Evolutionary conservation across 176 grass and related monocot species (phyloP).

Genomic region (Ensete ventricosum): DNA sequence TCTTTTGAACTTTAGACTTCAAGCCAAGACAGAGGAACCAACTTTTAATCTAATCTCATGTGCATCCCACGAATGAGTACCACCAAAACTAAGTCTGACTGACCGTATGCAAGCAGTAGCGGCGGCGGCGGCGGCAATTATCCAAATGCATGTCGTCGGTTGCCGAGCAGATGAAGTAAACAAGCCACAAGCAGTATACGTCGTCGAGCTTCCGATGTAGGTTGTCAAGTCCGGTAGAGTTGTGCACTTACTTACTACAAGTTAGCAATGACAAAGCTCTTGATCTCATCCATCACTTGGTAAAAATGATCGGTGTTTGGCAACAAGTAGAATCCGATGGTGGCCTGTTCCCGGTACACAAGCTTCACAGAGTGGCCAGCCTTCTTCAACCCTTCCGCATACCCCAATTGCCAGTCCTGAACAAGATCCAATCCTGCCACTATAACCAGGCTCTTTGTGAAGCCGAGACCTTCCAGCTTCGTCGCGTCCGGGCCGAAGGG

Average conservation of each 20-base stretch:
- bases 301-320: conserved; percentile 88
- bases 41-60: too few relatives aligned
- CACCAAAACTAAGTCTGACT: too few relatives aligned
- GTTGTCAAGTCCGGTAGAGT: neutral
- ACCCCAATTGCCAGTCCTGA: conserved; percentile 74
- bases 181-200: neutral
- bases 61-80: too few relatives aligned
- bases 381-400: conserved; percentile 61
- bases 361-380: conserved; percentile 74
- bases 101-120: too few relatives aligned
- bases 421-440: conserved; percentile 86
- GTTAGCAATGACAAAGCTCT: conserved; percentile 69
- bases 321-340: conserved; percentile 83
- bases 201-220: neutral
- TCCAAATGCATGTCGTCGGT: too few relatives aligned
- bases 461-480: conserved; percentile 39
- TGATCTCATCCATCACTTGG: conserved; percentile 95
- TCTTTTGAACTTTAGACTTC: too few relatives aligned
- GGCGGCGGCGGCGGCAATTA: too few relatives aligned
- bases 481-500: conserved; percentile 70
- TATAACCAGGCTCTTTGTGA: conserved; percentile 91
- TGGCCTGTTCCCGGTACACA: conserved; percentile 74
- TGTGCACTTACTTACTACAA: conserved; percentile 50
- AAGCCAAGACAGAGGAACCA: too few relatives aligned
- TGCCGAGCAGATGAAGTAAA: too few relatives aligned